Evolutionary conservation across 169 alveolate species (phyloP), one percentile per base, ranked within the genome.

Genomic region (Babesia gibsoni): DNA sequence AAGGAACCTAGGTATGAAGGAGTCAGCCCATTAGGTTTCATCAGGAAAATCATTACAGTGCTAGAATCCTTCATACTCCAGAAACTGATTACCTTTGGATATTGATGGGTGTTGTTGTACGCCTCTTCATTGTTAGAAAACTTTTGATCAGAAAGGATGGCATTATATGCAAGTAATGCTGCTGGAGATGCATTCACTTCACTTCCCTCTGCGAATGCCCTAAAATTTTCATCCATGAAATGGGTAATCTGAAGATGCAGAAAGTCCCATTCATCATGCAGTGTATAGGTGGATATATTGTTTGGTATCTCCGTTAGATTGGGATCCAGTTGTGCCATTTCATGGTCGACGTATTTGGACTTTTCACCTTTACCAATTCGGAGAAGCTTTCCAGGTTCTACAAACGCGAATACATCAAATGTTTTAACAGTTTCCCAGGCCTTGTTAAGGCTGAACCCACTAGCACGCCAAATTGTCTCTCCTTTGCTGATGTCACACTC

Each of bases 31-130:
- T 41, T 48, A 5, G 87, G 77, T 10, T 45, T 78, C 50, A 66
- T 50, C n/a, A 35, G 45, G 49, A 50, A 78, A 16, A 78, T 48
- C 33, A 64, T 36, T 22, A 78, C 78, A 20, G 12, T 14, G 41
- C 45, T 63, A 3, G 65, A 50, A 22, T 78, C 65, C 33, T 54
- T 52, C 23, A 54, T 18, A 33, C 80, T 57, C 87, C 87, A 78
- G 46, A 78, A 78, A 45, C 87, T 78, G 25, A 78, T 6, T n/a
- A 78, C 72, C 0, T 33, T 41, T 1, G 87, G 87, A 36, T 67
- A 78, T 9, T 22, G 25, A 5, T 6, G 8, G 5, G 42, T 10
- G 27, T 54, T 54, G 18, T 16, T 41, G 20, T 10, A 23, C 61
- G 33, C 32, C 16, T 39, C 3, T 22, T 58, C 69, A 22, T 10